Evolutionary conservation across 148 eudicot genomes (phyloP).

Genomic region (Limonium bicolor): DNA sequence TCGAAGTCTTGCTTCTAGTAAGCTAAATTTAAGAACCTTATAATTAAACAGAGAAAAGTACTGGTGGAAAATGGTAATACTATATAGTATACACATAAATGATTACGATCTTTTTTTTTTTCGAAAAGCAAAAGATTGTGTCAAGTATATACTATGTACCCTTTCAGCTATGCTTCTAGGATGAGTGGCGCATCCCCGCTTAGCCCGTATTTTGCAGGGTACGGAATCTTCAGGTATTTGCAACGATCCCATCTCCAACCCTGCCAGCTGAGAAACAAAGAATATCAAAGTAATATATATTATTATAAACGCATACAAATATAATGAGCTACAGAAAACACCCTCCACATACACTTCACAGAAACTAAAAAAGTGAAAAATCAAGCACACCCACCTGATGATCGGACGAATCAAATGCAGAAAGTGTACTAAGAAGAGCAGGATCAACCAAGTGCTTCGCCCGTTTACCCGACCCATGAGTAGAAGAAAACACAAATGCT

Average conservation of each 20-base stretch:
- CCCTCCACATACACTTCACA: neutral
- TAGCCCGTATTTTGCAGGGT: constrained; percentile 9
- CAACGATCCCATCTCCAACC: constrained; percentile 3
- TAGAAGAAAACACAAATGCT: neutral
- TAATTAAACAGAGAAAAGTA: too few species aligned
- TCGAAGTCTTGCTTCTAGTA: too few species aligned
- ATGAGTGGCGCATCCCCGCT: constrained; percentile 9
- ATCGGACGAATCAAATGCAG: constrained; percentile 2
- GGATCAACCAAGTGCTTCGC: neutral
- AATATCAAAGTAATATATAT: too few species aligned
- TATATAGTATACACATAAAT: too few species aligned
- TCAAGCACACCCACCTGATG: neutral
- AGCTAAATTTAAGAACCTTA: too few species aligned
- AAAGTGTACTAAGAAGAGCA: neutral
- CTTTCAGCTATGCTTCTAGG: constrained; percentile 10
- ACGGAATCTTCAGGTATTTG: constrained; percentile 6
- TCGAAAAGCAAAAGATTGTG: too few species aligned
- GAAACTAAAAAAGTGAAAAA: neutral
- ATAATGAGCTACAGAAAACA: neutral
- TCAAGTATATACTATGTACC: neutral
- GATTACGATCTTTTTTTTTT: too few species aligned
- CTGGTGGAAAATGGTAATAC: too few species aligned
- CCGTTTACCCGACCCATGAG: constrained; percentile 1
- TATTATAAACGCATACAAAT: neutral
- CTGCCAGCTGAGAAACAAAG: neutral